Percentiles rank a stretch among this genome's conserved stretches.
These are phyloP conservation scores for Thelonectria discophora DNA, from an alignment of 2,329 filamentous ascomycete species.

Conservation along the genomic window DNA sequence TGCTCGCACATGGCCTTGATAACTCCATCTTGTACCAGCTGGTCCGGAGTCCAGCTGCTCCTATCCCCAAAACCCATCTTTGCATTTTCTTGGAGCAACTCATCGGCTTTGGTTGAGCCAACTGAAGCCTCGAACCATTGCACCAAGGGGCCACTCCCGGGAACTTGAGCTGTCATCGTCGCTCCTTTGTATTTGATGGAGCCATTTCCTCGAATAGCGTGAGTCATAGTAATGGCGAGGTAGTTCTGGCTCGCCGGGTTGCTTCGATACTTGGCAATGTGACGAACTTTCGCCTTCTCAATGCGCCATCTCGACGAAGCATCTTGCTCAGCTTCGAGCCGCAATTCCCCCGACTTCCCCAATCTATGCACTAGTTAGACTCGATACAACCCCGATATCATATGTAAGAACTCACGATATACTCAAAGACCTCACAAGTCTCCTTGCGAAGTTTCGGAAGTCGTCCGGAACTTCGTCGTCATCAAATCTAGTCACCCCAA, in stretches of 20 bases:
- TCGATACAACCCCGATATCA: background rate
- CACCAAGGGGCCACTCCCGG: constrained; percentile 17
- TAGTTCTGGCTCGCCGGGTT: constrained; percentile 22
- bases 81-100: constrained; percentile 39
- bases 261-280: constrained; percentile 36
- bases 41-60: constrained; percentile 38
- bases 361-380: constrained; percentile 30
- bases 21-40: constrained; percentile 33
- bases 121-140: constrained; percentile 45
- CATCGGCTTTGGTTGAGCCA: constrained; percentile 33
- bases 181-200: constrained; percentile 18
- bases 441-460: constrained; percentile 33
- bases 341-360: constrained; percentile 25
- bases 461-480: constrained; percentile 24
- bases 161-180: constrained; percentile 19
- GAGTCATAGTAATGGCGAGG: constrained; percentile 39
- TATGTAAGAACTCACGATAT: constrained; percentile 37
- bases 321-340: constrained; percentile 28
- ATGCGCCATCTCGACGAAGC: constrained; percentile 23
- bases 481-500: constrained; percentile 30
- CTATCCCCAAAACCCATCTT: constrained; percentile 40
- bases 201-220: constrained; percentile 23
- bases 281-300: constrained; percentile 31
- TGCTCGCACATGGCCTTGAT: constrained; percentile 42
- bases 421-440: constrained; percentile 35